These are phyloP conservation scores for Yamadazyma phyllophila DNA, from an alignment of 805 yeast species.

Conservation along the genomic window DNA sequence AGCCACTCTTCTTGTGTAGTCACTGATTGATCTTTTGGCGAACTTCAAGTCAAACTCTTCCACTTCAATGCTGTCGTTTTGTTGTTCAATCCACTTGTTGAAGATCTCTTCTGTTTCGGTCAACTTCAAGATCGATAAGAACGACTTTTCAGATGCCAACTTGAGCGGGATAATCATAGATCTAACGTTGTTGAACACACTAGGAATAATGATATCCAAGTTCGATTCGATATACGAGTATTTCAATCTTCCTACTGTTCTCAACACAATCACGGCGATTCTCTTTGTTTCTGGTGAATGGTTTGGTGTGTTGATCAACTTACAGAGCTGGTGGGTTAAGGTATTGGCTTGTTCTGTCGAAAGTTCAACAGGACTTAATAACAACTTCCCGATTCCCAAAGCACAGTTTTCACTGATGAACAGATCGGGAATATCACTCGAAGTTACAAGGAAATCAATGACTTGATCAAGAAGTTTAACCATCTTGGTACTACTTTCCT, in stretches of 20 bases:
- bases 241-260: conserved; percentile 71
- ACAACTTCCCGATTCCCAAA: conserved; percentile 76
- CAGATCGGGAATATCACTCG: conserved; percentile 41
- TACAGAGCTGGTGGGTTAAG: conserved; percentile 54
- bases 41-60: conserved; percentile 40
- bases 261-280: conserved; percentile 66
- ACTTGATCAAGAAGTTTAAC: conserved; percentile 51
- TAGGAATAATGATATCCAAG: conserved; percentile 59
- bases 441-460: conserved; percentile 45
- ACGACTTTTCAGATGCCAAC: conserved; percentile 91
- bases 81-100: conserved; percentile 59
- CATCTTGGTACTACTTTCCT: conserved; percentile 67
- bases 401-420: conserved; percentile 74
- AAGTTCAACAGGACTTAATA: conserved; percentile 50
- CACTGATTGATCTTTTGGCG: conserved; percentile 74
- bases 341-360: conserved; percentile 38
- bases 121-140: conserved; percentile 65
- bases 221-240: conserved; percentile 50
- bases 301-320: conserved; percentile 49
- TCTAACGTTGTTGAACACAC: conserved; percentile 78
- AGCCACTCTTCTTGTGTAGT: conserved; percentile 90
- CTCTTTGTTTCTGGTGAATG: conserved; percentile 77
- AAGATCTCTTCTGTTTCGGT: conserved; percentile 65
- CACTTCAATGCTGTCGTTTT: conserved; percentile 35
- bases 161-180: conserved; percentile 90